Conservation (phyloP, 1,284 basidiomycete species). For the Ceratobasidium sp. region DNA sequence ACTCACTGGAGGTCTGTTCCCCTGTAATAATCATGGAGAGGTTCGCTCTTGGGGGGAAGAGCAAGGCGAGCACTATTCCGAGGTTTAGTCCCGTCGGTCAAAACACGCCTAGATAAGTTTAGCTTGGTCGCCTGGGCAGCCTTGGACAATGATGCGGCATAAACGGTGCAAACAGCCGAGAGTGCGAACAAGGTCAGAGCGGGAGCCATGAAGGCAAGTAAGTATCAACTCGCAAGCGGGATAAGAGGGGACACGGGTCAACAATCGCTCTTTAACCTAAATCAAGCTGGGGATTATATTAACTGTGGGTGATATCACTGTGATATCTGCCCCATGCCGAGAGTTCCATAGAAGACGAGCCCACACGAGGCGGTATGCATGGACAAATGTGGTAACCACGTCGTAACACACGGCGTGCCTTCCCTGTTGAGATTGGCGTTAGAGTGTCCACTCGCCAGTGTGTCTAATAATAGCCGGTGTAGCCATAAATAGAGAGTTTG, state of each 20-base stretch:
- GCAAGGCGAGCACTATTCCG: conserved; percentile 49
- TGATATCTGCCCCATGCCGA: background rate
- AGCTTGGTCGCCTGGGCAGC: conserved; percentile 13
- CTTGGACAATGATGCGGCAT: background rate
- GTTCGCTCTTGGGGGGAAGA: conserved; percentile 60
- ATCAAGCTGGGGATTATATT: background rate
- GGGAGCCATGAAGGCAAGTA: background rate
- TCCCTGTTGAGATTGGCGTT: too few species aligned
- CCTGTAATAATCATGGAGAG: conserved; percentile 55
- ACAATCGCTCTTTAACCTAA: background rate
- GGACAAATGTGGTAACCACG: too few species aligned
- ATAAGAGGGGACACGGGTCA: background rate
- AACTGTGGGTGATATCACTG: too few species aligned
- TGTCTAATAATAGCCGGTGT: too few species aligned
- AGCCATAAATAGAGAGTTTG: too few species aligned
- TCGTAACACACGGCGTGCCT: too few species aligned
- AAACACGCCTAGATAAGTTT: conserved; percentile 20
- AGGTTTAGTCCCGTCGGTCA: background rate
- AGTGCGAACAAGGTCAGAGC: conserved; percentile 17
- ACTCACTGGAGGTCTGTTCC: conserved; percentile 33
- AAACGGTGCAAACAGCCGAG: background rate
- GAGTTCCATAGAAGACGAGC: background rate
- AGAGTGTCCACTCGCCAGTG: too few species aligned
- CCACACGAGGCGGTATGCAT: background rate
- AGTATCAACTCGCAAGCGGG: background rate